Base-by-base conservation (phyloP, 2,329 filamentous ascomycete species). In the Nothophaeocryptopus gaeumannii region DNA sequence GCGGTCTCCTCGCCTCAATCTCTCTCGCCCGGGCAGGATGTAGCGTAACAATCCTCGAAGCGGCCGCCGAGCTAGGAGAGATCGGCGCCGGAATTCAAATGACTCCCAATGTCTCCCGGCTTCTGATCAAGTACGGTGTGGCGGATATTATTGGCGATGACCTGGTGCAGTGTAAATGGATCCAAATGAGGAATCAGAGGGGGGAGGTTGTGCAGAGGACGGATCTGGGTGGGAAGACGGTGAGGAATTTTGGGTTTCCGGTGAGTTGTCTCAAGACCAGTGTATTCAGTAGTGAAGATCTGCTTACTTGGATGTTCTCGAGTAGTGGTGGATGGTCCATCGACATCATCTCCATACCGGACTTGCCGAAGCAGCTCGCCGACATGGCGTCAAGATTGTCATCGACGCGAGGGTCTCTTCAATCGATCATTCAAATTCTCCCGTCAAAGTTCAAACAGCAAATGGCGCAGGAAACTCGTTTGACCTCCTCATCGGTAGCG, bases 291-390 rank as follows among this genome's bases (percentile, higher is more conserved):
- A n/a, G n/a, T n/a, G n/a, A n/a, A n/a, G 11, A 39, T 15, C 3
- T 39, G 14, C 36, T 39, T 5, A 39, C 15, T 7, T 14, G 36
- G 3, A 15, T 15, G 5, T 26, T 26, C 7, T 7, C 7, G 20
- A 26, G 20, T 26, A 26, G 9, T 76, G 73, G 65, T 74, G 71
- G 69, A 66, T 77, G 31, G 74, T 76, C 8, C 73, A 76, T 43
- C 64, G 60, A 32, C 72, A 73, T n/a, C 71, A 77, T 59, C 64
- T 77, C 4, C 74, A 77, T 51, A 62, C 65, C n/a, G 71, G 72
- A 8, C 61, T 76, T 5, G 64, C 66, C 8, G 62, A 70, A 16
- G 64, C 70, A 10, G 72, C 72, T 3, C 53, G 63, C 30, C 55
- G 66, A 13, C 59, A 68, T 13, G 74, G 73, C 1, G 70, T 67